Conservation (phyloP, 2,329 filamentous ascomycete species). For the Arachnopeziza araneosa region DNA sequence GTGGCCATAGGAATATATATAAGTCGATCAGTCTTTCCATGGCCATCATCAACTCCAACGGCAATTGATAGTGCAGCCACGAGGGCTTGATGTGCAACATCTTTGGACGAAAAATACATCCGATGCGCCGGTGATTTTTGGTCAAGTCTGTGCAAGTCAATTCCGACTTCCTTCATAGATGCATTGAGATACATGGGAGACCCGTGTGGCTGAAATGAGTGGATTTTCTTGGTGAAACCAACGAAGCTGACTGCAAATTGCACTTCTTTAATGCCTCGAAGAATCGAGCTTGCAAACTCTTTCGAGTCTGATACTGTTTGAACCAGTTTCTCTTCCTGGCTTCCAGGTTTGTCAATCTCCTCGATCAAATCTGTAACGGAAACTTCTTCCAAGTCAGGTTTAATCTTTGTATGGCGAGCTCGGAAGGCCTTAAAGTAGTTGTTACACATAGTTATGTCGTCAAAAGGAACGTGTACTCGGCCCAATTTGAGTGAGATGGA, state of each 20-base stretch:
- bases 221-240: conserved; percentile 75
- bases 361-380: conserved; percentile 69
- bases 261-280: conserved; percentile 91
- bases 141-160: conserved; percentile 88
- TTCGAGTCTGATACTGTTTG: conserved; percentile 87
- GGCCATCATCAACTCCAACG: conserved; percentile 85
- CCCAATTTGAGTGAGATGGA: conserved; percentile 88
- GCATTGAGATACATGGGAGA: conserved; percentile 76
- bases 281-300: conserved; percentile 82
- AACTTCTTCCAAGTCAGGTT: conserved; percentile 49
- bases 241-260: conserved; percentile 93
- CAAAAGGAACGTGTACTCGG: conserved; percentile 81
- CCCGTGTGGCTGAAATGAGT: conserved; percentile 59
- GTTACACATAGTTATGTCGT: conserved; percentile 67
- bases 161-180: conserved; percentile 92
- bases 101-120: conserved; percentile 94
- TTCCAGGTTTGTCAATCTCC: conserved; percentile 60
- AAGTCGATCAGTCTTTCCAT: conserved; percentile 76
- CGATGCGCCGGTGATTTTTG: conserved; percentile 89
- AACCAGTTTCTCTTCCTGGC: conserved; percentile 60
- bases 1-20: conserved; percentile 97
- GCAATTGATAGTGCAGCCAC: conserved; percentile 89
- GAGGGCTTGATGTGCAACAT: conserved; percentile 91
- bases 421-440: conserved; percentile 44
- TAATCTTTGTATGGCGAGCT: conserved; percentile 28